Base-by-base conservation (phyloP, 495 filamentous ascomycete genomes). In the Echria macrotheca region DNA sequence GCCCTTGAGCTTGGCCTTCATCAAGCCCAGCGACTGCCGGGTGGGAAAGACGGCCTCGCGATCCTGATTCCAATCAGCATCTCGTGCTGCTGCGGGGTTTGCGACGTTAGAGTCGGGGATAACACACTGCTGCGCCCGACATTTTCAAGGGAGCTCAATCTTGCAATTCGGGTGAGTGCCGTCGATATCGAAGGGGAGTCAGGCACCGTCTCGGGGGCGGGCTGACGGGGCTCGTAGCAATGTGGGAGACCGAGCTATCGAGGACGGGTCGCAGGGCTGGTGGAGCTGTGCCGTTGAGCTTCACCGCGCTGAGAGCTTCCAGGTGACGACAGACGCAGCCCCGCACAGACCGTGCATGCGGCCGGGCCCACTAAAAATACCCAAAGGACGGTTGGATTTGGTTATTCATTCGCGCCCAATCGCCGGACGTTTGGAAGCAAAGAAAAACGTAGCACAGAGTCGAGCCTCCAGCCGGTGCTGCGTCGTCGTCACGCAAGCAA, bases 1-100 rank as follows among this genome's bases (percentile, higher is more conserved):
- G 36, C 93, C 93, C 73, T 99, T 99, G 59, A 99, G 81, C 79
- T 99, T 99, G 53, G 83, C 81, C 72, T 99, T 97, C 94, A 99
- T 99, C 60, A 91, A 69, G 55, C 87, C 89, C 64, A 99, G 72
- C 52, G 90, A 95, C 78, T 99, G 93, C 61, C 93, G 87, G 59
- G 93, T 99, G 54, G 93, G 87, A 73, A 99, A 99, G 75, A 99
- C 93, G 63, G 91, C 76, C 72, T 99, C 93, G 62, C 87, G 74
- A 61, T 87, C 86, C 87, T 90, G 59, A 28, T 6, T 32, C 5
- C 8, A 33, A 47, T 65, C 52, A 65, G 54, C 47, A 46, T 33
- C 19, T 17, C 24, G 15, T 28, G 33, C 44, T 47, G 29, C 48
- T 33, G 50, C 41, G 31, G 47, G 50, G 47, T 47, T 55, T 47